Conservation (phyloP, 1,139 yeast genomes). For the Entelexis paramagnoliae region DNA sequence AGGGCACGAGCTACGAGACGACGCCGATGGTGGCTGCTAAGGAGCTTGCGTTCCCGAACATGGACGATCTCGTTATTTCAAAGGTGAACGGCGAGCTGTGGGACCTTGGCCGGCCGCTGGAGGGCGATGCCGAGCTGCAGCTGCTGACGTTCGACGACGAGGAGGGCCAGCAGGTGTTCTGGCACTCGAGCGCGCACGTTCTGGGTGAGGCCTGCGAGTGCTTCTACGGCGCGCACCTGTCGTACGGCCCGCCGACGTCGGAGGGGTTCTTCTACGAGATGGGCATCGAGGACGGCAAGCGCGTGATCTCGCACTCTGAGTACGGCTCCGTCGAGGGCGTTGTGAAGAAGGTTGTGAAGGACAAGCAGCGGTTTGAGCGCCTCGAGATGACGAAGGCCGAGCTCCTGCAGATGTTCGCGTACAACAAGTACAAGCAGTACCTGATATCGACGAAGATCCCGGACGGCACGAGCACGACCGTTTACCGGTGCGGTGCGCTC, state of each 20-base stretch:
- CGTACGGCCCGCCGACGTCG: slow-evolving; percentile 93
- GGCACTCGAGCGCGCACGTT: slow-evolving; percentile 99
- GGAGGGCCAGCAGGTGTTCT: slow-evolving; percentile 90
- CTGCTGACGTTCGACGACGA: slow-evolving; percentile 70
- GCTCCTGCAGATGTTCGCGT: slow-evolving; percentile 81
- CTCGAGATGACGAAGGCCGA: slow-evolving; percentile 86
- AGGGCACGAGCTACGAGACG: slow-evolving; percentile 81
- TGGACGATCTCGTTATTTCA: slow-evolving; percentile 81
- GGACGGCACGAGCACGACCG: slow-evolving; percentile 92
- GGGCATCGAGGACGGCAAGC: slow-evolving; percentile 71
- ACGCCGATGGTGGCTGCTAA: slow-evolving; percentile 79
- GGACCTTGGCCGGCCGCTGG: slow-evolving; percentile 95
- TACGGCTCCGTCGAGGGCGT: slow-evolving; percentile 77
- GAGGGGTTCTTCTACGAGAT: slow-evolving; percentile 98
- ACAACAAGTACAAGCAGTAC: slow-evolving; percentile 91
- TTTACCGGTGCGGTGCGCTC: slow-evolving; percentile 95
- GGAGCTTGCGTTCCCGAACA: slow-evolving; percentile 75
- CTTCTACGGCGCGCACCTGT: slow-evolving; percentile 85
- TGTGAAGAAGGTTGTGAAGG: slow-evolving; percentile 85
- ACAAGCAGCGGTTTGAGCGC: slow-evolving; percentile 93
- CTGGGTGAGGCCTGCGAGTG: slow-evolving; percentile 98
- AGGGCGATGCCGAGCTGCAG: slow-evolving; percentile 54
- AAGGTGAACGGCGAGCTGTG: slow-evolving; percentile 84
- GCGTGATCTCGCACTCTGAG: slow-evolving; percentile 70
- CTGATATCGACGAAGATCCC: slow-evolving; percentile 83